Evolutionary conservation across 352 stramenopile species (phyloP).

Genomic region (Phytophthora citricola): DNA sequence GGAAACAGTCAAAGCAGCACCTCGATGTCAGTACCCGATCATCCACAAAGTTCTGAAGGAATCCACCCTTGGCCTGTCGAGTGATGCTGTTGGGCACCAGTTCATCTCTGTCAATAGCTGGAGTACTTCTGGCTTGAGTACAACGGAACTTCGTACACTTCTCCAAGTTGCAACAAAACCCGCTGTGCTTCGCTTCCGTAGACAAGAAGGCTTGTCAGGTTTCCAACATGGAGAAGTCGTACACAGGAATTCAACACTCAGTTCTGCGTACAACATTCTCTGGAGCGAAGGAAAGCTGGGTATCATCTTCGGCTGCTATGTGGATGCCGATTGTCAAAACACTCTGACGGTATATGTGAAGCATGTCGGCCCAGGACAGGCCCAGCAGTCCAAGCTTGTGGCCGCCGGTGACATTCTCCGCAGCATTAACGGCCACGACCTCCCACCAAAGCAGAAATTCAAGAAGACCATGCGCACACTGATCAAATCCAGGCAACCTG

Average conservation of each 20-base stretch:
- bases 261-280: slow-evolving; percentile 47
- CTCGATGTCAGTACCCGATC: slow-evolving; percentile 29
- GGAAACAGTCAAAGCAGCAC: not conserved
- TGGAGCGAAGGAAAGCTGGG: slow-evolving; percentile 50
- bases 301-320: slow-evolving; percentile 51
- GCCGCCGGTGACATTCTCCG: slow-evolving; percentile 43
- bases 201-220: slow-evolving; percentile 11
- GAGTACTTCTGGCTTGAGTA: slow-evolving; percentile 31
- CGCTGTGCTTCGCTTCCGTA: slow-evolving; percentile 45
- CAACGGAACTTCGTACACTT: slow-evolving; percentile 37
- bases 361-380: slow-evolving; percentile 39
- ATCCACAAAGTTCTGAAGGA: slow-evolving; percentile 39
- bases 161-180: slow-evolving; percentile 43
- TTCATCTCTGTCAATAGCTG: slow-evolving; percentile 50
- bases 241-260: slow-evolving; percentile 1
- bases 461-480: slow-evolving; percentile 47
- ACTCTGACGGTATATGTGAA: slow-evolving; percentile 57
- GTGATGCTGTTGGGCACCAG: slow-evolving; percentile 42
- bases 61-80: slow-evolving; percentile 42
- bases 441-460: slow-evolving; percentile 41
- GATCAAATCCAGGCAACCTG: slow-evolving; percentile 35
- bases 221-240: slow-evolving; percentile 23
- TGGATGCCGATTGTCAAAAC: slow-evolving; percentile 39
- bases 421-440: slow-evolving; percentile 43
- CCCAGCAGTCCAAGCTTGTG: slow-evolving; percentile 46